These are phyloP conservation scores for carrot (Daucus carota) DNA, from an alignment of 129 eudicot genomes.

Conservation along the genomic window DNA sequence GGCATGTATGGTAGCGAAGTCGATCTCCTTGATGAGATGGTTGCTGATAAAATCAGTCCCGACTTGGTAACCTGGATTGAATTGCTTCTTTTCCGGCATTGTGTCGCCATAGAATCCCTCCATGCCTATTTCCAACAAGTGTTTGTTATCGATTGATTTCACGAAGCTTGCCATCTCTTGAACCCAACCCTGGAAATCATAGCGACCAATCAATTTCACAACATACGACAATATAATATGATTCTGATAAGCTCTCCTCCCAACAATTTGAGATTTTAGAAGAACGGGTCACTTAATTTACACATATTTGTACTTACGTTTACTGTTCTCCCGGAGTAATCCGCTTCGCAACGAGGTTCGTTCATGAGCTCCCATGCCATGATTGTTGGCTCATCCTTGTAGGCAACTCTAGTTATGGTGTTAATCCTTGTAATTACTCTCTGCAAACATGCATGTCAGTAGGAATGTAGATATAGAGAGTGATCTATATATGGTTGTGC, in stretches of 20 bases:
- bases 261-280: too few species aligned
- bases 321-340: slow-evolving; percentile 57
- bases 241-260: too few species aligned
- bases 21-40: slow-evolving; percentile 51
- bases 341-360: slow-evolving; percentile 72
- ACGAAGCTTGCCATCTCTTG: slow-evolving; percentile 70
- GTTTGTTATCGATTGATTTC: slow-evolving; percentile 47
- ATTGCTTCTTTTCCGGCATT: slow-evolving; percentile 46
- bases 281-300: too few species aligned
- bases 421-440: slow-evolving; percentile 57
- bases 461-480: too few species aligned
- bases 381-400: slow-evolving; percentile 56
- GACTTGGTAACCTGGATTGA: slow-evolving; percentile 70
- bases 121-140: slow-evolving; percentile 64
- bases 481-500: too few species aligned
- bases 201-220: background rate
- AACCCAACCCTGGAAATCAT: slow-evolving; percentile 48
- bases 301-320: slow-evolving; percentile 23
- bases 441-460: slow-evolving; percentile 16
- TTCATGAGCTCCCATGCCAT: slow-evolving; percentile 91
- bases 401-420: slow-evolving; percentile 41
- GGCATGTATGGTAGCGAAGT: slow-evolving; percentile 69
- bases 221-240: too few species aligned
- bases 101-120: slow-evolving; percentile 84
- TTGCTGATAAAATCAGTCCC: slow-evolving; percentile 66